Percentiles rank a stretch among this genome's conserved stretches.
Evolutionary conservation across 2,329 filamentous ascomycete species (phyloP).

Genomic region (Pseudocercospora eumusae): DNA sequence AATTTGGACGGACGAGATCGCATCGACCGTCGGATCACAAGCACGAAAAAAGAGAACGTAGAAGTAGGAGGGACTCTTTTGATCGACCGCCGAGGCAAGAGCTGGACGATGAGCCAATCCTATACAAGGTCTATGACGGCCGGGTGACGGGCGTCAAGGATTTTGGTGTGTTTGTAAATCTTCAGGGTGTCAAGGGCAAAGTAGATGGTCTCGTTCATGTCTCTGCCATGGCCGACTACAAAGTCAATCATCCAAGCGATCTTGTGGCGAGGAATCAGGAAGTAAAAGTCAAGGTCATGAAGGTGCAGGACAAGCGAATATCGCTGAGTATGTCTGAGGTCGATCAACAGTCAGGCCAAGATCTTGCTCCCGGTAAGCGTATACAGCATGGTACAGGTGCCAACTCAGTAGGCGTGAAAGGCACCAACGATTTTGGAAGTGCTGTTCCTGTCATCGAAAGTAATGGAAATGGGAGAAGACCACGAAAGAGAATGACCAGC

Average conservation of each 20-base stretch:
- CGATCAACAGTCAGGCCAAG: constrained; percentile 82
- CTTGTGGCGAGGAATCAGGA: constrained; percentile 75
- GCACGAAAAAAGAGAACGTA: constrained; percentile 47
- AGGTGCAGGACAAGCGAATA: constrained; percentile 77
- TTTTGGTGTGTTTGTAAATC: constrained; percentile 91
- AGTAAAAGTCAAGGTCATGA: constrained; percentile 91
- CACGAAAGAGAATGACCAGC: constrained; percentile 91
- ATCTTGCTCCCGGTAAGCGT: constrained; percentile 74
- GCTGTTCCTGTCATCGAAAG: constrained; percentile 63
- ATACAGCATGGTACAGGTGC: constrained; percentile 87
- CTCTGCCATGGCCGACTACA: constrained; percentile 80
- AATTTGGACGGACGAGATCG: constrained; percentile 55
- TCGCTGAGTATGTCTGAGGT: constrained; percentile 97
- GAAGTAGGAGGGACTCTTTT: constrained; percentile 59
- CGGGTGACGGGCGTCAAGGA: constrained; percentile 90
- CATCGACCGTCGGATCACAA: constrained; percentile 47
- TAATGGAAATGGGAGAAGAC: constrained; percentile 56
- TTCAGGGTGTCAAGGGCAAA: constrained; percentile 83
- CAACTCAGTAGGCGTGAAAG: constrained; percentile 80
- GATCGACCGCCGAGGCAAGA: constrained; percentile 60
- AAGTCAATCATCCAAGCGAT: constrained; percentile 90
- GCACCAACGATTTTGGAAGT: constrained; percentile 51
- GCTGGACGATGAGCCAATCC: constrained; percentile 75
- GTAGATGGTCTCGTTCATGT: constrained; percentile 93
- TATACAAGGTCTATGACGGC: constrained; percentile 88